phyloP scores from a whole-genome alignment of 345 rosid species.

The Noccaea caerulescens region DNA sequence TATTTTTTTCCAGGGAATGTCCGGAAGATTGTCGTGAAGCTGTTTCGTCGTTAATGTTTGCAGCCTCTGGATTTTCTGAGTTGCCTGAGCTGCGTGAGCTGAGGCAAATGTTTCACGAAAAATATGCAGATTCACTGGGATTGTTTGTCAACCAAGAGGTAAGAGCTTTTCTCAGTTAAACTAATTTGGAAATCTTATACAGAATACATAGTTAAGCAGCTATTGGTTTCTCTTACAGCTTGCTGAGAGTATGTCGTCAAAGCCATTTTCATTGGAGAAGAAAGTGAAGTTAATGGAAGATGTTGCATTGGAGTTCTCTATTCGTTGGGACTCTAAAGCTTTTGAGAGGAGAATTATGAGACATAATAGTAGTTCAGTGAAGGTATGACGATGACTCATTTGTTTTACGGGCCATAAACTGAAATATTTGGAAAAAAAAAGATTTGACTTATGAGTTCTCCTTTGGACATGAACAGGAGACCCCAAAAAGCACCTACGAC shows the following conservation, averaged over 20 bases:
- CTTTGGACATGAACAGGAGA: conserved; percentile 29
- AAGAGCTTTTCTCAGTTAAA: conserved; percentile 25
- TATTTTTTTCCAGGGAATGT: conserved; percentile 62
- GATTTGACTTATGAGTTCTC: conserved; percentile 18
- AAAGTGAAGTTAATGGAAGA: conserved; percentile 74
- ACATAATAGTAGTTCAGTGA: conserved; percentile 44
- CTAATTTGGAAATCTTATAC: conserved; percentile 16
- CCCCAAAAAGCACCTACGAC: conserved; percentile 40
- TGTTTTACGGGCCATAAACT: conserved; percentile 10
- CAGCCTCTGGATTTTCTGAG: conserved; percentile 94
- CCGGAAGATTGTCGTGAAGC: conserved; percentile 88
- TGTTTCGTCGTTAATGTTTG: conserved; percentile 83
- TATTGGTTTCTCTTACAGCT: conserved; percentile 53
- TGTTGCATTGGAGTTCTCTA: conserved; percentile 77
- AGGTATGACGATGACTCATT: conserved; percentile 49
- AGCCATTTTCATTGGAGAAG: conserved; percentile 60
- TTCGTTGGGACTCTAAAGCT: conserved; percentile 72
- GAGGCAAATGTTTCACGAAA: conserved; percentile 80
- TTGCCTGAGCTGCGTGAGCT: conserved; percentile 89
- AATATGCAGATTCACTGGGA: conserved; percentile 71
- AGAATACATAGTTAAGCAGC: conserved; percentile 36
- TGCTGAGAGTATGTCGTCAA: conserved; percentile 60
- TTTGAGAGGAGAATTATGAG: conserved; percentile 58
- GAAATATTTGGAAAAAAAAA: conserved; percentile 7
- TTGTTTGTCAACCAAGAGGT: conserved; percentile 78